These are phyloP conservation scores for Naematelia encephala DNA, from an alignment of 768 basidiomycete genomes.

Conservation along the genomic window DNA sequence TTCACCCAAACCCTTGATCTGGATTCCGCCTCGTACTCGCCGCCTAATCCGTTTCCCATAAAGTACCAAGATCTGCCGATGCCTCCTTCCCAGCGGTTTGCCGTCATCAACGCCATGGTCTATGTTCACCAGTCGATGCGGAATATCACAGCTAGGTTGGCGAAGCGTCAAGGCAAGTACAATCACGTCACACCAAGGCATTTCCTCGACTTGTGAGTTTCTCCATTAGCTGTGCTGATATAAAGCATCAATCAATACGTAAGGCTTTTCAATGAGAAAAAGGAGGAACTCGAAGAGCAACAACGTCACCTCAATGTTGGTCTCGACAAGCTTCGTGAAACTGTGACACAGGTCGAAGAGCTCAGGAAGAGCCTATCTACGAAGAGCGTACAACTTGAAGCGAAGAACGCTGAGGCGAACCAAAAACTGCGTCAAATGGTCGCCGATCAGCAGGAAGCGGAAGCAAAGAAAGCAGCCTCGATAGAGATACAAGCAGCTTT, in stretches of 20 bases:
- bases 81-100: slow-evolving; percentile 85
- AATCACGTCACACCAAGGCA: slow-evolving; percentile 97
- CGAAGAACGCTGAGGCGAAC: slow-evolving; percentile 92
- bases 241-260: slow-evolving; percentile 94
- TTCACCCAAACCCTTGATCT: slow-evolving; percentile 92
- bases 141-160: slow-evolving; percentile 81
- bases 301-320: slow-evolving; percentile 98
- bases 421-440: slow-evolving; percentile 98
- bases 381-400: slow-evolving; percentile 86
- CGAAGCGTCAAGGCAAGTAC: slow-evolving; percentile 88
- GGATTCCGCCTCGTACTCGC: slow-evolving; percentile 74
- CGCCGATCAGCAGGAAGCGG: slow-evolving; percentile 95
- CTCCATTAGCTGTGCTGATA: slow-evolving; percentile 1
- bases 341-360: slow-evolving; percentile 95
- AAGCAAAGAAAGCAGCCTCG: slow-evolving; percentile 94
- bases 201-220: slow-evolving; percentile 92
- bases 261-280: slow-evolving; percentile 88
- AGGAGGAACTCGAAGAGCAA: slow-evolving; percentile 95
- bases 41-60: slow-evolving; percentile 80
- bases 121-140: slow-evolving; percentile 85
- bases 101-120: slow-evolving; percentile 89
- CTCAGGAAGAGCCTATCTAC: slow-evolving; percentile 89
- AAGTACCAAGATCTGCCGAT: slow-evolving; percentile 77
- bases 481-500: slow-evolving; percentile 93
- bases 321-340: slow-evolving; percentile 90